These are phyloP conservation scores for Scheffersomyces quercinus DNA, from an alignment of 1,139 yeast genomes.

Conservation along the genomic window DNA sequence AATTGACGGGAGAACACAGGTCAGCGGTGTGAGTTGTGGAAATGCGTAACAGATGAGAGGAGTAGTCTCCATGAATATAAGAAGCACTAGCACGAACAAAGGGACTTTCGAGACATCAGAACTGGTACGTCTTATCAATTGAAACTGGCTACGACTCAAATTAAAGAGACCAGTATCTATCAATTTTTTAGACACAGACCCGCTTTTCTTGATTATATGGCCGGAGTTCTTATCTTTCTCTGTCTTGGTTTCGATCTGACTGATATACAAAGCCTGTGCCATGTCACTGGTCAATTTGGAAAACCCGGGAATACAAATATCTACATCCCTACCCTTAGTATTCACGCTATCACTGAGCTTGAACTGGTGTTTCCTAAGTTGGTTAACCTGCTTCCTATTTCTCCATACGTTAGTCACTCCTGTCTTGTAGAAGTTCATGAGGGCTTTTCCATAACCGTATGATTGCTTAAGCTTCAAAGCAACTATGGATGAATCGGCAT, in stretches of 20 bases:
- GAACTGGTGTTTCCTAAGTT: constrained; percentile 21
- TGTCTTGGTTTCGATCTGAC: constrained; percentile 26
- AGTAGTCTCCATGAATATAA: constrained; percentile 63
- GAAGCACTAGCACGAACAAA: constrained; percentile 55
- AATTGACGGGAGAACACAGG: constrained; percentile 62
- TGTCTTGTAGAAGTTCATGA: constrained; percentile 48
- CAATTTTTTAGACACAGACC: constrained; percentile 5
- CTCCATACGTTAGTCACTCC: constrained; percentile 57
- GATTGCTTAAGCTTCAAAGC: constrained; percentile 35
- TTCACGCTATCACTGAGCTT: constrained; percentile 26
- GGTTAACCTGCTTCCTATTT: constrained; percentile 25
- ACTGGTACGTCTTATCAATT: constrained; percentile 57
- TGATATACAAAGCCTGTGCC: constrained; percentile 38
- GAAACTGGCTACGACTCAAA: constrained; percentile 57
- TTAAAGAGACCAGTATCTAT: constrained; percentile 20
- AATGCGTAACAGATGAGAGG: constrained; percentile 58
- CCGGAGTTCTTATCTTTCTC: constrained; percentile 16
- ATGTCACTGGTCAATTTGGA: constrained; percentile 30
- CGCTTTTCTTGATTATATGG: constrained; percentile 13
- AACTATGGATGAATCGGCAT: constrained; percentile 17
- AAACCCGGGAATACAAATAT: constrained; percentile 28
- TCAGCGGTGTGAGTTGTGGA: constrained; percentile 68
- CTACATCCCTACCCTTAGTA: constrained; percentile 24
- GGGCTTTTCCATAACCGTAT: constrained; percentile 38
- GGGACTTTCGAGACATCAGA: constrained; percentile 63